Evolutionary conservation across 73 alveolate genomes (phyloP).

Genomic region (Symbiodinium natans): DNA sequence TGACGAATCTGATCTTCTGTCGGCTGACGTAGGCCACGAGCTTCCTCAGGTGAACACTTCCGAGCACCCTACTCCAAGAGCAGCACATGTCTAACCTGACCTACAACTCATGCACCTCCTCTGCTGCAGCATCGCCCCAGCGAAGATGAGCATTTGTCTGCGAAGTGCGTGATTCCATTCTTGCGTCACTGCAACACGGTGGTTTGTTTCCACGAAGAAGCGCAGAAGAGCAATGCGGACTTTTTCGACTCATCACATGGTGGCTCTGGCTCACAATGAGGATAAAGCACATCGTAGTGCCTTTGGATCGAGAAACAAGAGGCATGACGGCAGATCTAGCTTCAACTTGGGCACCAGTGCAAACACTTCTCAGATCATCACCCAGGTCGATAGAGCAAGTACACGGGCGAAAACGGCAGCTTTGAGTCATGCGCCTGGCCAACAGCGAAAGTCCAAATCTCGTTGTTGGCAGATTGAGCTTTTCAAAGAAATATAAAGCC

Average conservation of each 20-base stretch:
- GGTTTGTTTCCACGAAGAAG: background rate
- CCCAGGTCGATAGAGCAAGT: constrained; percentile 90
- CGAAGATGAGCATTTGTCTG: constrained; percentile 72
- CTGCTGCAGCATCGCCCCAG: constrained; percentile 81
- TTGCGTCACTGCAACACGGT: background rate
- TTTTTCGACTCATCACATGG: background rate
- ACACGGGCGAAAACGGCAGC: constrained; percentile 36
- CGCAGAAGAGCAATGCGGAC: background rate
- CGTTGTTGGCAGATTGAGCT: no score
- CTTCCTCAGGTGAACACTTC: constrained; percentile 54
- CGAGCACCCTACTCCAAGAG: no score
- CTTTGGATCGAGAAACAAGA: background rate
- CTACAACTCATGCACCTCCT: constrained; percentile 39
- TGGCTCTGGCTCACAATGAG: background rate
- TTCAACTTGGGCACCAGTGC: no score
- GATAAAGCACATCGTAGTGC: constrained; percentile 81
- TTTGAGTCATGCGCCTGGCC: constrained; percentile 63
- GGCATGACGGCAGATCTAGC: no score
- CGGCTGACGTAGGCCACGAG: constrained; percentile 71
- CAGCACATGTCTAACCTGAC: no score
- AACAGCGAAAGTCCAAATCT: background rate
- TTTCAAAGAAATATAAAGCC: background rate
- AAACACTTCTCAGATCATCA: background rate
- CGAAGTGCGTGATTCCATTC: background rate
- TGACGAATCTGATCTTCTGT: constrained; percentile 78